These are phyloP conservation scores for Nakaseomyces kungkrabaensis DNA, from an alignment of 1,139 yeast genomes.

Conservation along the genomic window DNA sequence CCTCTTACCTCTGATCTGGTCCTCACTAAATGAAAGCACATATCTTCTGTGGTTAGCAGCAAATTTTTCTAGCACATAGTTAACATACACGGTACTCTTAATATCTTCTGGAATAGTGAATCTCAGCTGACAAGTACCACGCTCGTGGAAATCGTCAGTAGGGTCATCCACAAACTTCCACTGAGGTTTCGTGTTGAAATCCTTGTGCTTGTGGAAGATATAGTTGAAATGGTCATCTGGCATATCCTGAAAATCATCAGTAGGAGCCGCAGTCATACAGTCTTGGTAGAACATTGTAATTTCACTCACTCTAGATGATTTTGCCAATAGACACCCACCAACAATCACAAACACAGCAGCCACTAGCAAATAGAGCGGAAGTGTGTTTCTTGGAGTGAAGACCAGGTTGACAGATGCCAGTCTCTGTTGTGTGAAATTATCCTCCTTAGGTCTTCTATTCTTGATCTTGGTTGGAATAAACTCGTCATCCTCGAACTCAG, in stretches of 20 bases:
- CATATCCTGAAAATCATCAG: constrained; percentile 45
- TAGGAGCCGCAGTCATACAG: constrained; percentile 53
- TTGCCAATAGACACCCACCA: constrained; percentile 84
- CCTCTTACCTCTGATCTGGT: constrained; percentile 63
- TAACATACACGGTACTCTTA: constrained; percentile 67
- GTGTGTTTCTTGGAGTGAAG: constrained; percentile 79
- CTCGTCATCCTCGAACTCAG: constrained; percentile 29
- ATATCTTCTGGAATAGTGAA: constrained; percentile 69
- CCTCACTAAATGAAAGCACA: constrained; percentile 84
- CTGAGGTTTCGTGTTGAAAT: constrained; percentile 36
- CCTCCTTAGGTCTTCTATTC: constrained; percentile 57
- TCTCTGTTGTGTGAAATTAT: constrained; percentile 58
- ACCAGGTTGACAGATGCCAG: constrained; percentile 61
- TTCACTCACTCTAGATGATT: constrained; percentile 70
- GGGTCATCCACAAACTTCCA: constrained; percentile 52
- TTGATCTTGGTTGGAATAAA: constrained; percentile 27
- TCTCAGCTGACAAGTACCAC: constrained; percentile 62
- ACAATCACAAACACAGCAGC: constrained; percentile 83
- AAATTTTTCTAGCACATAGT: constrained; percentile 74
- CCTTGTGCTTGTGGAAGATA: constrained; percentile 40
- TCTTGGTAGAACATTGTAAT: constrained; percentile 70
- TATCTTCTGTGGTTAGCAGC: constrained; percentile 90
- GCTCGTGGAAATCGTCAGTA: constrained; percentile 41
- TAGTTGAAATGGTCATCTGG: constrained; percentile 48
- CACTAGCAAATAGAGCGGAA: constrained; percentile 65